Evolutionary conservation across 305 asterid genomes (phyloP), one percentile per base, ranked within the genome.

Genomic region (Fraxinus latifolia): DNA sequence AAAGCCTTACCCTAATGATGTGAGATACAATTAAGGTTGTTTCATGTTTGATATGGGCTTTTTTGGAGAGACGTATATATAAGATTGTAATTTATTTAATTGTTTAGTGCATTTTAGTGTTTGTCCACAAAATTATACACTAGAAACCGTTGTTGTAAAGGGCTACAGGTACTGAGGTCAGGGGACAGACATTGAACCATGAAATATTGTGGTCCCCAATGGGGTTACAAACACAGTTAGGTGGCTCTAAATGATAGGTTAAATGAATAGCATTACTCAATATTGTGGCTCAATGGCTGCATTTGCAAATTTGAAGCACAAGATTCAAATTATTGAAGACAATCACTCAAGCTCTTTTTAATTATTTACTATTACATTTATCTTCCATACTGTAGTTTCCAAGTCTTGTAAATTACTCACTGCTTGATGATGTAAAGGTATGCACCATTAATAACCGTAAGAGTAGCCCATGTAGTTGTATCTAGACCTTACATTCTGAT

Each of bases 401-500:
- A 21, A 7, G 31, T 21, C 32, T 76, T 47, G 14, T 47, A 50
- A 31, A 77, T 50, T 31, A 53, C 23, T 19, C 62, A 8, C 50
- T 50, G 39, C 3, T 32, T 15, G 68, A 29, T 29, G 17, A 47
- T 31, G 34, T 77, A 12, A 31, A 53, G 7, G 47, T 31, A n/a
- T 15, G 33, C 14, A 77, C 47, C 34, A 83, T 84, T 85, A 91
- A 39, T 85, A 90, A 17, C 92, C 91, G 78, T 90, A 86, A 1
- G 93, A 90, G 80, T 89, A 92, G 58, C 92, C 91, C 96, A 82
- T 89, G 86, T 90, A 88, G 86, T 89, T 88, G 65, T 88, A 88
- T 81, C 91, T 89, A 23, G 91, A 83, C 87, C 93, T 83, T 23
- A 83, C 50, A 77, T 76, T 86, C 58, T 78, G 82, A 23, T 73